These are phyloP conservation scores for Platanthera guangdongensis DNA, from an alignment of 106 monocot species.

Conservation along the genomic window DNA sequence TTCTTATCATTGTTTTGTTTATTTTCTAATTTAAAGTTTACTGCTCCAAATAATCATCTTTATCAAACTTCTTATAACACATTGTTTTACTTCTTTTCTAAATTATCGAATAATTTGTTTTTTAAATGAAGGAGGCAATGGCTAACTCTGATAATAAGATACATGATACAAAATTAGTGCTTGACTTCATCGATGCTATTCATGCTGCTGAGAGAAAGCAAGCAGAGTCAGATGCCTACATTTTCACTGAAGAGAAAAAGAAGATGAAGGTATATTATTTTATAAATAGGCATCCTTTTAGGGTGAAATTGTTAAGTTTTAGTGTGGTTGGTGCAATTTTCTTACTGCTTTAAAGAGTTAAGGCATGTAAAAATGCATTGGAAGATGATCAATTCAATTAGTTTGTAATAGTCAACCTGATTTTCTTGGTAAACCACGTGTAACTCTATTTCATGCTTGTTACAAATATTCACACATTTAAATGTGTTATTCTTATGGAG, in stretches of 20 bases:
- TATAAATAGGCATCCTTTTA: background rate
- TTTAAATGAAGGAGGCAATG: slow-evolving; percentile 20
- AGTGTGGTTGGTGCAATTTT: background rate
- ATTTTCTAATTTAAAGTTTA: slow-evolving; percentile 1
- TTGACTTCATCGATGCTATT: slow-evolving; percentile 85
- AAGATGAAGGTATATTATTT: slow-evolving; percentile 55
- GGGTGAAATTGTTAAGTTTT: slow-evolving; percentile 3
- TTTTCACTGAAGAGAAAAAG: slow-evolving; percentile 76
- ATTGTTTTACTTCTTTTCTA: background rate
- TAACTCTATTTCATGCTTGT: no score
- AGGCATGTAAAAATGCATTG: background rate
- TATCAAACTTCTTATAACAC: background rate
- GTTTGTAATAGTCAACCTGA: background rate
- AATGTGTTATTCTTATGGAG: no score
- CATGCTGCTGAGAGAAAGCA: slow-evolving; percentile 90
- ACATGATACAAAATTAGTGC: slow-evolving; percentile 43
- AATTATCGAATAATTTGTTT: slow-evolving; percentile 6
- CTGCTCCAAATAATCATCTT: background rate
- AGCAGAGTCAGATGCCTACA: slow-evolving; percentile 68
- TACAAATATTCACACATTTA: no score
- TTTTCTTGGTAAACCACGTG: background rate
- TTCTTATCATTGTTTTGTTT: background rate
- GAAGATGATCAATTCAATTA: background rate
- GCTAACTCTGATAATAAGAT: slow-evolving; percentile 9
- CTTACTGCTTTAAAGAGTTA: background rate